These are phyloP conservation scores for Pleurotus giganteus DNA, from an alignment of 768 basidiomycete species.

Conservation along the genomic window DNA sequence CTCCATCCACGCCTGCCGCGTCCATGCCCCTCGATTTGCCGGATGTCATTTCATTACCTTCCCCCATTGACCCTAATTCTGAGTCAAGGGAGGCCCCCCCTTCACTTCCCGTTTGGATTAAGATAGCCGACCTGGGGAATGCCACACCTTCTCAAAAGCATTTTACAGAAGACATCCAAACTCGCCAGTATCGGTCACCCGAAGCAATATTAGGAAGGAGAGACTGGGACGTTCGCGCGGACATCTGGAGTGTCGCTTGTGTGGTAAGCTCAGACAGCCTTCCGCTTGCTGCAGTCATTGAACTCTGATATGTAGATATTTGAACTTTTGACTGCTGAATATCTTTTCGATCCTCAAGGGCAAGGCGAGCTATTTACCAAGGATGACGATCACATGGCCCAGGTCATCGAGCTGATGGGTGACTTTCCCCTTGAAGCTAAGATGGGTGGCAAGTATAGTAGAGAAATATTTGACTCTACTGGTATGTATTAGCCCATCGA, in stretches of 20 bases:
- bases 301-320: conserved; percentile 51
- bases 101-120: conserved; percentile 66
- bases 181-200: conserved; percentile 93
- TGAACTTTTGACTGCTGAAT: conserved; percentile 89
- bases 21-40: conserved; percentile 11
- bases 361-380: conserved; percentile 82
- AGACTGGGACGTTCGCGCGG: conserved; percentile 84
- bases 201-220: conserved; percentile 87
- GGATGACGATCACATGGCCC: conserved; percentile 95
- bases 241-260: conserved; percentile 92
- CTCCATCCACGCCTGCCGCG: conserved; percentile 16
- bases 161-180: conserved; percentile 95
- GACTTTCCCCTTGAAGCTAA: conserved; percentile 72
- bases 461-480: conserved; percentile 78
- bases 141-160: conserved; percentile 89
- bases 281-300: background rate
- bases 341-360: conserved; percentile 86
- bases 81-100: conserved; percentile 12
- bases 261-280: conserved; percentile 47
- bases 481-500: conserved; percentile 31
- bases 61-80: conserved; percentile 17
- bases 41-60: conserved; percentile 8
- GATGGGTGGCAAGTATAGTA: conserved; percentile 81
- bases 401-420: conserved; percentile 89
- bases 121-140: conserved; percentile 94